These are phyloP conservation scores for Excoecaria agallocha DNA, from an alignment of 345 rosid genomes.

Conservation along the genomic window DNA sequence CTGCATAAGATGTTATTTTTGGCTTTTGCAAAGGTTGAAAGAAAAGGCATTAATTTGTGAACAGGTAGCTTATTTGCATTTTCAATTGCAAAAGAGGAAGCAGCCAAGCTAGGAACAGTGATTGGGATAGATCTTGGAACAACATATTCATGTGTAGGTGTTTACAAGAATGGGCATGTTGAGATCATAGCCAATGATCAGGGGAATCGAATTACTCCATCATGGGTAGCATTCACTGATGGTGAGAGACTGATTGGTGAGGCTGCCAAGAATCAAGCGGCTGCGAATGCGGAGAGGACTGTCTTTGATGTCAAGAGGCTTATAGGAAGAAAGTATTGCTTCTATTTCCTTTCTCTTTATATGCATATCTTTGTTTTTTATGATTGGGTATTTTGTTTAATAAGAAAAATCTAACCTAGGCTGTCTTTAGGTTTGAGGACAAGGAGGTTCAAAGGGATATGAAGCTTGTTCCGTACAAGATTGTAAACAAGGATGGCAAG, in stretches of 20 bases:
- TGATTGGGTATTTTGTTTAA: neutral
- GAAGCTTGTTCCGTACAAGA: constrained; percentile 29
- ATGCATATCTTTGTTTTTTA: neutral
- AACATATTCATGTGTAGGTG: constrained; percentile 30
- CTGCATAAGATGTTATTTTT: too few species aligned
- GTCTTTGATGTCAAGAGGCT: constrained; percentile 33
- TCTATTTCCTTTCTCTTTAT: neutral
- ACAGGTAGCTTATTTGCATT: constrained; percentile 17
- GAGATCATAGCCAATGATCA: constrained; percentile 35
- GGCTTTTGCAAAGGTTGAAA: neutral
- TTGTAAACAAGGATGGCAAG: constrained; percentile 35
- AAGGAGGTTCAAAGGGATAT: constrained; percentile 34
- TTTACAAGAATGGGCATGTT: constrained; percentile 22
- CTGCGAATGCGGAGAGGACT: constrained; percentile 26
- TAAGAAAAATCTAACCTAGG: too few species aligned
- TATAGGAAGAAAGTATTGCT: constrained; percentile 27
- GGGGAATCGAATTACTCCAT: constrained; percentile 31
- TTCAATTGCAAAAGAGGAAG: constrained; percentile 23
- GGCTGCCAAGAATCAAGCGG: constrained; percentile 28
- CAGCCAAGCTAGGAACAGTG: constrained; percentile 21
- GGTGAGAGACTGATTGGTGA: constrained; percentile 27
- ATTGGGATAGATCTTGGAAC: constrained; percentile 23
- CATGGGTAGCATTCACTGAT: constrained; percentile 33
- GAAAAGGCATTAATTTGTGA: neutral
- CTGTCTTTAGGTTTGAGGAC: constrained; percentile 23